Evolutionary conservation across 2,329 filamentous ascomycete genomes (phyloP).

Genomic region (Trichoderma aggressivum): DNA sequence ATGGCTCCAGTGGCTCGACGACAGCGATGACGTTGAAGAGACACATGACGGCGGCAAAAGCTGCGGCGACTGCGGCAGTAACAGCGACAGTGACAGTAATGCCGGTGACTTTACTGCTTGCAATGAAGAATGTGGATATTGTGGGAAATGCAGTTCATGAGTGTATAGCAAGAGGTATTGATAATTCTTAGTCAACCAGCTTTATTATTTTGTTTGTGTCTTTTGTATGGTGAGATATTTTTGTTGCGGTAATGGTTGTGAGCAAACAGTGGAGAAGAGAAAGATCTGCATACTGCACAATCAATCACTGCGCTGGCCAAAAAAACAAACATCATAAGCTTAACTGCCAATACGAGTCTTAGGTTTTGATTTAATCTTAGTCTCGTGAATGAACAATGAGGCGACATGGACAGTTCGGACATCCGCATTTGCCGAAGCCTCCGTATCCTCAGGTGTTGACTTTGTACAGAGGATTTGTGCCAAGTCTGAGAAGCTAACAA

Average conservation of each 20-base stretch:
- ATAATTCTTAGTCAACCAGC: background rate
- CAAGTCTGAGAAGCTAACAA: too few relatives aligned
- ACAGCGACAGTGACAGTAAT: conserved; percentile 21
- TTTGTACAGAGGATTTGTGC: too few relatives aligned
- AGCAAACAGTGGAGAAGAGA: background rate
- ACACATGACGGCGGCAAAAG: conserved; percentile 11
- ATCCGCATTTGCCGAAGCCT: background rate
- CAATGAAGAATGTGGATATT: conserved; percentile 31
- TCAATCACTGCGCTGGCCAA: background rate
- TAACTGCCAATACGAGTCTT: background rate
- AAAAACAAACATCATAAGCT: background rate
- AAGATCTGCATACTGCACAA: background rate
- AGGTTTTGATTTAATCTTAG: too few relatives aligned
- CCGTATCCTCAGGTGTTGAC: background rate
- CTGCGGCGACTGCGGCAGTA: conserved; percentile 17
- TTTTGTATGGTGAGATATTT: background rate
- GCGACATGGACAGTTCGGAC: background rate
- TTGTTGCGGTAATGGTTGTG: background rate
- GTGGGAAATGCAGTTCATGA: conserved; percentile 24
- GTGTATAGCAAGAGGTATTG: background rate
- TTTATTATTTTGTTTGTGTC: background rate
- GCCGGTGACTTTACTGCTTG: conserved; percentile 27
- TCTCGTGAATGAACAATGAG: background rate
- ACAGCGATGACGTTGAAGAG: background rate
- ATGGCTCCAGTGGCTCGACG: conserved; percentile 27